Evolutionary conservation across 2,329 filamentous ascomycete genomes (phyloP).

Genomic region (Acrodontium crateriforme): DNA sequence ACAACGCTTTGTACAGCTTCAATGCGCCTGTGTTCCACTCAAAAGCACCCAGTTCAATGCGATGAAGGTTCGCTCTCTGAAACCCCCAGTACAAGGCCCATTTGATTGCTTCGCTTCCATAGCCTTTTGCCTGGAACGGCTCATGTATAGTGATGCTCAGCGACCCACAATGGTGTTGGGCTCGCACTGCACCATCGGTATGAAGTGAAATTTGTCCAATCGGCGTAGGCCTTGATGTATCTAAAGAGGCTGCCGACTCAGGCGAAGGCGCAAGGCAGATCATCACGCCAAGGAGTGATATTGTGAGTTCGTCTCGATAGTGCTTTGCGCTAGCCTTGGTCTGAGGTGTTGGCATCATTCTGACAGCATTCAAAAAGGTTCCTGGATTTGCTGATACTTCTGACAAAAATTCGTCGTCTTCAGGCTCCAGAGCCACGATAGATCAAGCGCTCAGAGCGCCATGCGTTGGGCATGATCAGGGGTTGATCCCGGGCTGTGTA

Average conservation of each 20-base stretch:
- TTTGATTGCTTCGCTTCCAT: conserved; percentile 18
- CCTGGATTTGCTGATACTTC: conserved; percentile 4
- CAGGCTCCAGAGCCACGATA: conserved; percentile 26
- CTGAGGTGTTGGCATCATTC: conserved; percentile 18
- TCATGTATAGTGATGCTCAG: too few relatives aligned
- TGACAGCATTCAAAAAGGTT: conserved; percentile 4
- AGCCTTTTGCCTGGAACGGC: neutral
- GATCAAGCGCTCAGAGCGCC: conserved; percentile 25
- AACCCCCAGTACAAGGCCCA: conserved; percentile 38
- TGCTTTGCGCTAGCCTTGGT: conserved; percentile 15
- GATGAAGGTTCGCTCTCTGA: conserved; percentile 29
- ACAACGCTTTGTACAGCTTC: conserved; percentile 31
- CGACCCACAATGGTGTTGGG: too few relatives aligned
- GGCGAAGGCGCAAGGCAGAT: too few relatives aligned
- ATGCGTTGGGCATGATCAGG: too few relatives aligned
- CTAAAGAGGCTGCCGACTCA: too few relatives aligned
- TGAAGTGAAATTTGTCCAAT: conserved; percentile 23
- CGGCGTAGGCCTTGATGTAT: conserved; percentile 16
- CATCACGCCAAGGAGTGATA: conserved; percentile 24
- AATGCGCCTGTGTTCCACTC: conserved; percentile 31
- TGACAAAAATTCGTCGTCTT: conserved; percentile 18
- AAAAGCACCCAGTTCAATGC: conserved; percentile 28
- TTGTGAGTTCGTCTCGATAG: conserved; percentile 16
- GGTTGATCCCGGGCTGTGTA: too few relatives aligned
- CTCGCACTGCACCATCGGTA: too few relatives aligned